Conservation (phyloP, 305 asterid genomes). For the Fraxinus paxiana region DNA sequence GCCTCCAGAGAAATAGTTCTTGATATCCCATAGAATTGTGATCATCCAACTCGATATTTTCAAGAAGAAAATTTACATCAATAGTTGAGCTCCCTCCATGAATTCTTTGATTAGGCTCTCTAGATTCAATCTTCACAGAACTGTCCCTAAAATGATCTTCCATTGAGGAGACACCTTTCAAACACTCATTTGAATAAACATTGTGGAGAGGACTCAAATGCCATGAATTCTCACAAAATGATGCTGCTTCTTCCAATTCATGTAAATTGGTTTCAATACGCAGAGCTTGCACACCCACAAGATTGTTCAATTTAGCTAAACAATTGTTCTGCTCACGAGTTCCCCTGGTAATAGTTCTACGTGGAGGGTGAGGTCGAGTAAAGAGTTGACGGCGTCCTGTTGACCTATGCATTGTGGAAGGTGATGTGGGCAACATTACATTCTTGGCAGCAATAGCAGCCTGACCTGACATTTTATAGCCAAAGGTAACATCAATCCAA, state of each 20-base stretch:
- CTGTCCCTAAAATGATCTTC: conserved; percentile 33
- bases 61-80: conserved; percentile 57
- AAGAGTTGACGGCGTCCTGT: conserved; percentile 90
- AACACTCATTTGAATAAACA: conserved; percentile 32
- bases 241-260: conserved; percentile 68
- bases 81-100: conserved; percentile 34
- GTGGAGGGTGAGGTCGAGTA: conserved; percentile 80
- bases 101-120: conserved; percentile 24
- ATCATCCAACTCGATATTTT: conserved; percentile 59
- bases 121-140: conserved; percentile 31
- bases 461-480: conserved; percentile 88
- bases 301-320: conserved; percentile 26
- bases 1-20: conserved; percentile 76
- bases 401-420: conserved; percentile 55
- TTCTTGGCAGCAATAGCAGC: conserved; percentile 91
- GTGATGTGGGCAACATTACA: conserved; percentile 78
- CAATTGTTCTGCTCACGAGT: conserved; percentile 23
- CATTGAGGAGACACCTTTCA: conserved; percentile 33
- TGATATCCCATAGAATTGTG: conserved; percentile 66
- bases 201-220: conserved; percentile 61
- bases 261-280: conserved; percentile 40
- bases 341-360: conserved; percentile 36
- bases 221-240: conserved; percentile 70
- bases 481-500: conserved; percentile 96
- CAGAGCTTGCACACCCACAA: conserved; percentile 25